Evolutionary conservation across 192 early-diverging fungal genomes (phyloP).

Genomic region (Chytriomyces sp.): DNA sequence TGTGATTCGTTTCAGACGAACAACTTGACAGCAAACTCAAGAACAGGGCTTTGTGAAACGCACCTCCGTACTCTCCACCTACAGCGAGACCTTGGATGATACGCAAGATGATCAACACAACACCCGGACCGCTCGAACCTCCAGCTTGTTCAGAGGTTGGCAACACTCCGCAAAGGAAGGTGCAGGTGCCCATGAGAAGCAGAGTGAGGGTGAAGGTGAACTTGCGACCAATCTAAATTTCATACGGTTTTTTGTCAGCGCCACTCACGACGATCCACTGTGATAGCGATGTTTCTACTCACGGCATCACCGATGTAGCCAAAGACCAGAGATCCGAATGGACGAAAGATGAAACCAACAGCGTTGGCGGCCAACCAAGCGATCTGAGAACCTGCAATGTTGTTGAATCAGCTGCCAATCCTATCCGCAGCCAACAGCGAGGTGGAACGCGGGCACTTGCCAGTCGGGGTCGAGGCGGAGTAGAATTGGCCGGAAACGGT

Average conservation of each 20-base stretch:
- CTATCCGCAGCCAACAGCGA: no score
- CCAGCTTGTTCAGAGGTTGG: constrained; percentile 24
- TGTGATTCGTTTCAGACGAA: no score
- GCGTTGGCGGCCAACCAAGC: constrained; percentile 29
- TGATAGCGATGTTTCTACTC: no score
- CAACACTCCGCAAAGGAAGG: constrained; percentile 32
- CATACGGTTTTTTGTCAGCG: no score
- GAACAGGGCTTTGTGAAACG: no score
- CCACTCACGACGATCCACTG: no score
- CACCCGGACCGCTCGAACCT: constrained; percentile 11
- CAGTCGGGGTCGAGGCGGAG: constrained; percentile 1
- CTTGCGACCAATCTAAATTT: constrained; percentile 25
- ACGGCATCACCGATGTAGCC: constrained; percentile 32
- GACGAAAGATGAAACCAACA: constrained; percentile 35
- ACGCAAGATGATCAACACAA: constrained; percentile 27
- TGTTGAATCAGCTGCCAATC: no score
- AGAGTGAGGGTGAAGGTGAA: constrained; percentile 26
- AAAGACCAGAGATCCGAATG: constrained; percentile 36
- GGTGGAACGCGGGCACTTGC: no score
- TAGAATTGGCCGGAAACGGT: constrained; percentile 27
- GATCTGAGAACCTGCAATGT: constrained; percentile 20
- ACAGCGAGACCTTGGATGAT: constrained; percentile 35
- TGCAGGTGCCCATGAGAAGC: constrained; percentile 29
- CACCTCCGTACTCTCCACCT: constrained; percentile 41
- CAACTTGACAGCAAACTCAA: no score